phyloP scores from a whole-genome alignment of 768 basidiomycete species.

The Sistotremastrum suecicum region DNA sequence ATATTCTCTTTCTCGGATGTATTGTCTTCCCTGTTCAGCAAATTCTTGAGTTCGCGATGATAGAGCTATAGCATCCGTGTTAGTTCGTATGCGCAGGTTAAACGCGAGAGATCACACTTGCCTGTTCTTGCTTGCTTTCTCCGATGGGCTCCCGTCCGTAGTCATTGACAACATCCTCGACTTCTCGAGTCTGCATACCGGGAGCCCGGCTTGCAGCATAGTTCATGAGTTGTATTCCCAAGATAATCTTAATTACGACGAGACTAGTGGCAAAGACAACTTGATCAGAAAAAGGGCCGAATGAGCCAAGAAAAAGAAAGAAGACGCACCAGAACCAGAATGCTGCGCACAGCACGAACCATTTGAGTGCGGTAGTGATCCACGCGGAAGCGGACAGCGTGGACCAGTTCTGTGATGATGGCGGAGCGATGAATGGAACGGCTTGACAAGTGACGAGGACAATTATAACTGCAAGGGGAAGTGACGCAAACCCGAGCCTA shows the following conservation, averaged over 20 bases:
- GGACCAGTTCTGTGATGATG: slow-evolving; percentile 8
- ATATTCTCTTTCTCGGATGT: slow-evolving; percentile 58
- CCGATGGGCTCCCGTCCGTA: slow-evolving; percentile 87
- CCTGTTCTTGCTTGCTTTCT: slow-evolving; percentile 77
- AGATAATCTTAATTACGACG: slow-evolving; percentile 80
- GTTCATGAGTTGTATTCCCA: slow-evolving; percentile 76
- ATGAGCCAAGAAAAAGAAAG: not conserved
- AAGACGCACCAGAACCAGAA: slow-evolving; percentile 73
- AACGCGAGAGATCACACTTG: slow-evolving; percentile 17
- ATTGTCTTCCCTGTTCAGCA: slow-evolving; percentile 66
- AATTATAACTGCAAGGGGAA: slow-evolving; percentile 78
- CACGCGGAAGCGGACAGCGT: slow-evolving; percentile 26
- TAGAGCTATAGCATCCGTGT: slow-evolving; percentile 38
- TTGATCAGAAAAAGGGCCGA: not conserved
- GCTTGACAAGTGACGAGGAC: slow-evolving; percentile 68
- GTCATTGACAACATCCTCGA: slow-evolving; percentile 68
- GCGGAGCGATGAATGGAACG: slow-evolving; percentile 30
- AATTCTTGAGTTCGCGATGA: slow-evolving; percentile 62
- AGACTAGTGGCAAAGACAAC: slow-evolving; percentile 29
- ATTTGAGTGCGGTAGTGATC: slow-evolving; percentile 42
- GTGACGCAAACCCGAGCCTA: slow-evolving; percentile 82
- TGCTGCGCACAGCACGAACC: slow-evolving; percentile 46
- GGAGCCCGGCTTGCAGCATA: slow-evolving; percentile 64
- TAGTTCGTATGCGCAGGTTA: not conserved
- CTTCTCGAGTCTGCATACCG: slow-evolving; percentile 65